Evolutionary conservation across 495 filamentous ascomycete genomes (phyloP), one percentile per base, ranked within the genome.

Genomic region (Aspergillus sclerotiicarbonarius): DNA sequence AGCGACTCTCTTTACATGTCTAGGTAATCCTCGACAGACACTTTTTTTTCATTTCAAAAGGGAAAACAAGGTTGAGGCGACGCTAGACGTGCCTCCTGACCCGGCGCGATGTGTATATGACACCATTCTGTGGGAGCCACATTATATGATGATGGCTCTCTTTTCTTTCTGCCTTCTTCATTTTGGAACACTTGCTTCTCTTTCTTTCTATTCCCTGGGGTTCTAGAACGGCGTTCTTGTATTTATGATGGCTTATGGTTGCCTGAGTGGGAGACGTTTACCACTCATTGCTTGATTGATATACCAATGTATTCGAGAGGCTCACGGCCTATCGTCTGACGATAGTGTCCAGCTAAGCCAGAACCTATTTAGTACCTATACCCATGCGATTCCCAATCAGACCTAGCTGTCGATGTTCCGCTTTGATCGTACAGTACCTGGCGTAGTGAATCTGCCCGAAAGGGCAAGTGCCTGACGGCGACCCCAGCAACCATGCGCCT

Each of bases 1-100:
- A 77, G 73, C 63, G 75, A 77, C 43, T 77, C 75, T 19, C 67
- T 77, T 4, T 67, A 64, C 54, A 73, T 76, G 70, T 67, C 67
- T 56, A 57, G 71, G 65, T 76, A 66, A 59, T 41, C 5, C 9
- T 41, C 13, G 37, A 67, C 35, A 35, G 57, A 58, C 51, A 33
- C 15, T 19, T 15, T 10, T 48, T 41, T 21, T 25, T 18, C 5
- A 33, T 45, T 31, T 46, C 15, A 56, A 31, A 25, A 49, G 30
- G 46, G 15, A 21, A 50, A 29, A 32, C 44, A 25, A 25, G 25
- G 25, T n/a, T 41, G 33, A 39, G 45, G 7, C 31, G 33, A 43
- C 53, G 47, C 49, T 43, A 43, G 53, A 33, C 35, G 41, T 30
- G 37, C 13, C 18, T 46, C 15, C 16, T 31, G 15, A 15, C 31